Conservation (phyloP, 495 filamentous ascomycete genomes). For the Penicillium psychrofluorescens region DNA sequence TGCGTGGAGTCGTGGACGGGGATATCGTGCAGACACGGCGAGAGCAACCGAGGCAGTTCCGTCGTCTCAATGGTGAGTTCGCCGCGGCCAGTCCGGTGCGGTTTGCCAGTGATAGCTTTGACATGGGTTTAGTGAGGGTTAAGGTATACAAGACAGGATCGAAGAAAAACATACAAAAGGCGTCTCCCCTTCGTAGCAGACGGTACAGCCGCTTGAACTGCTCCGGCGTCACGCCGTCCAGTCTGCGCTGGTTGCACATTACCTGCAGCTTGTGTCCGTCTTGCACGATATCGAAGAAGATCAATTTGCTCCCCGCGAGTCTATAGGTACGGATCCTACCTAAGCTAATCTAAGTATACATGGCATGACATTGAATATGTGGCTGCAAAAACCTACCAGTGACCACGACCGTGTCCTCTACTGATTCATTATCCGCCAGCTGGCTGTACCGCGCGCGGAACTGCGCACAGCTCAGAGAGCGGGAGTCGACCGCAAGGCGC, state of each 20-base stretch:
- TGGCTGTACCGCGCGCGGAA: conserved; percentile 31
- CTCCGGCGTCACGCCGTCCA: conserved; percentile 36
- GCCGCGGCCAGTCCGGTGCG: conserved; percentile 63
- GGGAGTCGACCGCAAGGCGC: conserved; percentile 25
- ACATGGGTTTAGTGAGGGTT: conserved; percentile 2
- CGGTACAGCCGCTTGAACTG: conserved; percentile 54
- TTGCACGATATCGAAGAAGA: conserved; percentile 74
- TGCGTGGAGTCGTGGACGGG: conserved; percentile 58
- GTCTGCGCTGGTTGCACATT: conserved; percentile 56
- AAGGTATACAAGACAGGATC: conserved; percentile 5
- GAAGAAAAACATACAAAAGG: conserved; percentile 54
- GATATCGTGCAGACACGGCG: conserved; percentile 68
- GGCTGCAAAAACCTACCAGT: conserved; percentile 32
- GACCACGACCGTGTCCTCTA: conserved; percentile 36
- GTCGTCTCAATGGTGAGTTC: conserved; percentile 69
- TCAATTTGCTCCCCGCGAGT: conserved; percentile 60
- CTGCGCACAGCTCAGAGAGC: conserved; percentile 28
- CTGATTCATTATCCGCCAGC: conserved; percentile 37
- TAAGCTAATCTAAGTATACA: conserved; percentile 46
- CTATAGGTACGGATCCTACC: conserved; percentile 59
- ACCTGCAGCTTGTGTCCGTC: conserved; percentile 65
- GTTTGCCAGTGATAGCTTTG: conserved; percentile 60
- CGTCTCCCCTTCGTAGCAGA: conserved; percentile 64
- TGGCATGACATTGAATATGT: conserved; percentile 2
- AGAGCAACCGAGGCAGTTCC: conserved; percentile 59